Conservation (phyloP, 306 rosid species). For the Pterocarpus santalinus region DNA sequence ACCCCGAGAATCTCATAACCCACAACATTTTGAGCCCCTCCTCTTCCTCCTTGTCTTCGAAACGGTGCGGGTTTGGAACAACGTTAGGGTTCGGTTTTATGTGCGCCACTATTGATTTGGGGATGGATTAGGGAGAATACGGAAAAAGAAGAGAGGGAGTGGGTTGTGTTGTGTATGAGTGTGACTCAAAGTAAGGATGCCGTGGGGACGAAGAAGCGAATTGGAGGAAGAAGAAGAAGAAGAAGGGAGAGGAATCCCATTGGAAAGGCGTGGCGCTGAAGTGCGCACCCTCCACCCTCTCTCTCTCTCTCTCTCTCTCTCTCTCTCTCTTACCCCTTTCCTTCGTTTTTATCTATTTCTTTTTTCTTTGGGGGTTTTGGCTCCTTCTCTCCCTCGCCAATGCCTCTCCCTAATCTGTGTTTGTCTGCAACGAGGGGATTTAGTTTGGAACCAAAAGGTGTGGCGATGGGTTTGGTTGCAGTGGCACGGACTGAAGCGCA, state of each 20-base stretch:
- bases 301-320: slow-evolving; percentile 6
- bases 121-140: background rate
- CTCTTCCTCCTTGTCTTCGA: slow-evolving; percentile 47
- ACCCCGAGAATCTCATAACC: slow-evolving; percentile 66
- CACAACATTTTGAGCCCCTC: slow-evolving; percentile 58
- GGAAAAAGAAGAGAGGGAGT: background rate
- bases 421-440: slow-evolving; percentile 7
- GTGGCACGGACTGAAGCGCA: slow-evolving; percentile 32
- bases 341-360: no score
- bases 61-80: slow-evolving; percentile 46
- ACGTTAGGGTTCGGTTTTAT: slow-evolving; percentile 45
- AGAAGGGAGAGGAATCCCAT: slow-evolving; percentile 51
- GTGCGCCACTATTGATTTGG: background rate
- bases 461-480: slow-evolving; percentile 14
- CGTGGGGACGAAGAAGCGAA: slow-evolving; percentile 67
- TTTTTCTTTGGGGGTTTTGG: no score
- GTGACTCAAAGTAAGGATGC: slow-evolving; percentile 46
- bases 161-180: background rate
- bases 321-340: slow-evolving; percentile 12
- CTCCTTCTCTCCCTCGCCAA: background rate
- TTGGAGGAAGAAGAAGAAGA: background rate
- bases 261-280: slow-evolving; percentile 45
- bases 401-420: slow-evolving; percentile 22
- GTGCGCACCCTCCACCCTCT: slow-evolving; percentile 40
- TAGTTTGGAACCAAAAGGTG: background rate